A percentile compares a stretch with the other conserved stretches of the same genome.
phyloP scores from a whole-genome alignment of 1,284 basidiomycete species.

The Cystobasidium slooffiae region DNA sequence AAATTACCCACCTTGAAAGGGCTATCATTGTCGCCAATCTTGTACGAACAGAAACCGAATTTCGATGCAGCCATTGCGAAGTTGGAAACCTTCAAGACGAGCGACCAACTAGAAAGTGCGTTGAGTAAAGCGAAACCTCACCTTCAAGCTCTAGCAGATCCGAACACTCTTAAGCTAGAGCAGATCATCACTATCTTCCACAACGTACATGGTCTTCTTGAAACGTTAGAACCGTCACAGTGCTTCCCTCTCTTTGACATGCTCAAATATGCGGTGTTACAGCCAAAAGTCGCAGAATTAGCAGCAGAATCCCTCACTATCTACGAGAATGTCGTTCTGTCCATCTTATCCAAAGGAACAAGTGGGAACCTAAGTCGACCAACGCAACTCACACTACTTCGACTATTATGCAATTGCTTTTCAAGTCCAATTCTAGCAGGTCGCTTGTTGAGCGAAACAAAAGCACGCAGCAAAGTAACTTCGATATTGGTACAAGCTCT shows the following conservation, averaged over 20 bases:
- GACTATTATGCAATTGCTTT: conserved; percentile 50
- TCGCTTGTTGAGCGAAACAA: conserved; percentile 18
- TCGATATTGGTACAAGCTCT: conserved; percentile 48
- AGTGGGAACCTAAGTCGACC: conserved; percentile 29
- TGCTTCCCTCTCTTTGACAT: conserved; percentile 53
- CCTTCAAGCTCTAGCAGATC: conserved; percentile 43
- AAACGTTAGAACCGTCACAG: conserved; percentile 26
- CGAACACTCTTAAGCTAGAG: conserved; percentile 42
- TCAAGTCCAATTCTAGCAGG: conserved; percentile 17
- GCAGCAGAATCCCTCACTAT: conserved; percentile 18
- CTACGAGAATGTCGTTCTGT: conserved; percentile 26
- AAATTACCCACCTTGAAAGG: conserved; percentile 47
- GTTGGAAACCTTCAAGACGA: conserved; percentile 30
- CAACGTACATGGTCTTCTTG: conserved; percentile 40
- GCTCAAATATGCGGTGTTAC: conserved; percentile 49
- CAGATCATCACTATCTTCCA: conserved; percentile 9
- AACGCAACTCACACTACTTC: conserved; percentile 50
- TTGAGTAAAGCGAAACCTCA: conserved; percentile 26
- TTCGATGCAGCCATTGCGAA: conserved; percentile 47
- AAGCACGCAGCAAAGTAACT: conserved; percentile 33
- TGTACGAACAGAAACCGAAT: conserved; percentile 47
- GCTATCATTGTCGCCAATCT: conserved; percentile 45
- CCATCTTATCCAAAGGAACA: conserved; percentile 34
- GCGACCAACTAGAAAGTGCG: neutral
- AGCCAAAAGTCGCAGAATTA: conserved; percentile 38